phyloP scores from a whole-genome alignment of 2,329 filamentous ascomycete species.

The Huntiella decipiens region DNA sequence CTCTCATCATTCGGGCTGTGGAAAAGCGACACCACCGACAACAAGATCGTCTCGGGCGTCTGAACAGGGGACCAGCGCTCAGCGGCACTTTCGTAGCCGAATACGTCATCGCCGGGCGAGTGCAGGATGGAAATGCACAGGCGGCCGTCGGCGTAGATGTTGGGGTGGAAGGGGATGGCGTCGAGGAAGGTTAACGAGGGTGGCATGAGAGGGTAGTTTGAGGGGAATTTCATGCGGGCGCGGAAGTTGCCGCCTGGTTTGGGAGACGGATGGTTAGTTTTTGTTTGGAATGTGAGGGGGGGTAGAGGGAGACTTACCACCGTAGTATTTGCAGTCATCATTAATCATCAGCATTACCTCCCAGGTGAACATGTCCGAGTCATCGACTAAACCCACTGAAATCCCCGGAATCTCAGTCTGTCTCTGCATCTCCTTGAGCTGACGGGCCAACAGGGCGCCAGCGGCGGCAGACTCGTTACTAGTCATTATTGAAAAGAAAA shows the following conservation, averaged over 20 bases:
- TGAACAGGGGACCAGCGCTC: constrained; percentile 95
- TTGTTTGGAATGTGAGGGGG: not conserved
- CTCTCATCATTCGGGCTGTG: constrained; percentile 88
- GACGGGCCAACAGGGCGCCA: constrained; percentile 56
- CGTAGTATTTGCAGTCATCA: constrained; percentile 84
- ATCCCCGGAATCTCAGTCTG: constrained; percentile 87
- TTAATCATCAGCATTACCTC: constrained; percentile 98
- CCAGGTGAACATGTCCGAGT: constrained; percentile 88
- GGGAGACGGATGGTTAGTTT: not conserved
- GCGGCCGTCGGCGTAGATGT: constrained; percentile 71
- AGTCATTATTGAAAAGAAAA: constrained; percentile 17
- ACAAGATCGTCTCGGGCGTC: constrained; percentile 79
- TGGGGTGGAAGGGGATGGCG: constrained; percentile 79
- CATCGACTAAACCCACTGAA: constrained; percentile 71
- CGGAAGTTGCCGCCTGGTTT: constrained; percentile 72
- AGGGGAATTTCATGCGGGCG: constrained; percentile 64
- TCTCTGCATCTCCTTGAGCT: constrained; percentile 86
- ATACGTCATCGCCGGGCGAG: constrained; percentile 81
- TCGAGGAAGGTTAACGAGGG: constrained; percentile 74
- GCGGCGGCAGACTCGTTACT: constrained; percentile 34
- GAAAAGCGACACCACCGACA: constrained; percentile 84
- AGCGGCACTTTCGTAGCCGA: constrained; percentile 74
- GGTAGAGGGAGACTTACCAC: constrained; percentile 37
- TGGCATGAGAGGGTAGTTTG: constrained; percentile 69
- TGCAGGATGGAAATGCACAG: constrained; percentile 97